Conservation (phyloP, 2,329 filamentous ascomycete genomes). For the Colletotrichum gloeosporioides region DNA sequence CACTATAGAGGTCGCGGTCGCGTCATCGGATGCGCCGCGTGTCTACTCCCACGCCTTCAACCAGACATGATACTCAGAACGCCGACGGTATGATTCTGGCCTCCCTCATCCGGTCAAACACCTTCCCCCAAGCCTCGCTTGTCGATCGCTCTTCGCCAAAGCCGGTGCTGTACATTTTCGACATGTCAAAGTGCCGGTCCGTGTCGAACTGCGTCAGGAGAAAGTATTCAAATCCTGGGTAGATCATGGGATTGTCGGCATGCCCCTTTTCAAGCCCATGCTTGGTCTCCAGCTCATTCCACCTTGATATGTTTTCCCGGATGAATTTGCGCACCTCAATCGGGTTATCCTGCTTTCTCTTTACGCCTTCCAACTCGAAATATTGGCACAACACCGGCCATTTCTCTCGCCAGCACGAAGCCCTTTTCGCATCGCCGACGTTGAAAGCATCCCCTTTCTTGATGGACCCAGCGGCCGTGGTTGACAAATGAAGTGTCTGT, state of each 20-base stretch:
- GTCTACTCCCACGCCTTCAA: constrained; percentile 37
- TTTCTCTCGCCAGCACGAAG: constrained; percentile 27
- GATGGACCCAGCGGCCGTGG: constrained; percentile 10
- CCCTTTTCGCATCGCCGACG: constrained; percentile 24
- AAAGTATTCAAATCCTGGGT: constrained; percentile 45
- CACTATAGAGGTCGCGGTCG: constrained; percentile 35
- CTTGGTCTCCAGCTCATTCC: constrained; percentile 35
- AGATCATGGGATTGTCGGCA: constrained; percentile 38
- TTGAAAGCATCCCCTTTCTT: constrained; percentile 29
- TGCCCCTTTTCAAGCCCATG: constrained; percentile 41
- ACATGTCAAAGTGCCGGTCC: constrained; percentile 50
- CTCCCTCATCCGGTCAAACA: constrained; percentile 48
- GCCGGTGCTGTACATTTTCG: constrained; percentile 42
- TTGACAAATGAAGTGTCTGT: constrained; percentile 26
- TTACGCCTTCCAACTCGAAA: constrained; percentile 29
- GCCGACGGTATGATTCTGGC: constrained; percentile 41
- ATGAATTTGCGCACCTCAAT: constrained; percentile 39
- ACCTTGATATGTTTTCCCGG: constrained; percentile 31
- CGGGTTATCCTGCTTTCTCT: constrained; percentile 27
- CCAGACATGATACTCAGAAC: constrained; percentile 38
- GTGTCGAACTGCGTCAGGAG: constrained; percentile 48
- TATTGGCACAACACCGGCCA: constrained; percentile 28
- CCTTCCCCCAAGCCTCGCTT: constrained; percentile 39
- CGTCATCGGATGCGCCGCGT: constrained; percentile 42
- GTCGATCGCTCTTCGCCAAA: constrained; percentile 46